These are phyloP conservation scores for Linnemannia exigua DNA, from an alignment of 192 early-diverging fungal genomes.

Conservation along the genomic window DNA sequence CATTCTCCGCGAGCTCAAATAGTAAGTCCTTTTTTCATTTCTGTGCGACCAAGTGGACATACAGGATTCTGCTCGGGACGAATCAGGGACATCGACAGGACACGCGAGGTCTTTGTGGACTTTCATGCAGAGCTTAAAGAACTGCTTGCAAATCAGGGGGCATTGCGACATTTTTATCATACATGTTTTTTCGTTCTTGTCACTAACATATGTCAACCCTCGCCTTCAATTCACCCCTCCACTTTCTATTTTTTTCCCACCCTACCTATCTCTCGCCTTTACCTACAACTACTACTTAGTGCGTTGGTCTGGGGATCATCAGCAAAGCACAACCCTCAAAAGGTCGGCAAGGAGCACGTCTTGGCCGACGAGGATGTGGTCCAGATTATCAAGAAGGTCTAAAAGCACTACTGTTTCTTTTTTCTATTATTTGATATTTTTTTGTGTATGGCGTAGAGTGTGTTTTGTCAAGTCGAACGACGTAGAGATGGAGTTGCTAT, in stretches of 20 bases:
- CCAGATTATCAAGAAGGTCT: constrained; percentile 81
- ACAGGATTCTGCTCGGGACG: too few species aligned
- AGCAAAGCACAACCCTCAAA: constrained; percentile 98
- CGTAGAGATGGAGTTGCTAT: too few species aligned
- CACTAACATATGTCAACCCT: neutral
- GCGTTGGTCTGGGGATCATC: constrained; percentile 96
- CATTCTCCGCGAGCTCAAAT: constrained; percentile 92
- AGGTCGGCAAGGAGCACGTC: constrained; percentile 95
- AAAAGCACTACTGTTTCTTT: neutral
- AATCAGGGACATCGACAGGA: neutral
- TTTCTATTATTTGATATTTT: neutral
- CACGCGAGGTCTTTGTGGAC: neutral
- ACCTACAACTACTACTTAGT: constrained; percentile 51
- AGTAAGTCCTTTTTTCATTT: constrained; percentile 59
- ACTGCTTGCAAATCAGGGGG: too few species aligned
- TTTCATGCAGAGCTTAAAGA: too few species aligned
- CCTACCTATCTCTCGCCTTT: constrained; percentile 10
- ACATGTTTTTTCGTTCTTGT: neutral
- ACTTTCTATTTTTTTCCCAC: neutral
- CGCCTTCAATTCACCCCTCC: neutral
- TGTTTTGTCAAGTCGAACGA: too few species aligned
- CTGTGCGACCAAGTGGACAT: neutral
- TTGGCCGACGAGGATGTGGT: constrained; percentile 98
- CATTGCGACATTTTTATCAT: too few species aligned
- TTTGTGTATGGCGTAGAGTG: neutral